phyloP scores from a whole-genome alignment of 2,329 filamentous ascomycete genomes.

The Xylariaceae sp. region DNA sequence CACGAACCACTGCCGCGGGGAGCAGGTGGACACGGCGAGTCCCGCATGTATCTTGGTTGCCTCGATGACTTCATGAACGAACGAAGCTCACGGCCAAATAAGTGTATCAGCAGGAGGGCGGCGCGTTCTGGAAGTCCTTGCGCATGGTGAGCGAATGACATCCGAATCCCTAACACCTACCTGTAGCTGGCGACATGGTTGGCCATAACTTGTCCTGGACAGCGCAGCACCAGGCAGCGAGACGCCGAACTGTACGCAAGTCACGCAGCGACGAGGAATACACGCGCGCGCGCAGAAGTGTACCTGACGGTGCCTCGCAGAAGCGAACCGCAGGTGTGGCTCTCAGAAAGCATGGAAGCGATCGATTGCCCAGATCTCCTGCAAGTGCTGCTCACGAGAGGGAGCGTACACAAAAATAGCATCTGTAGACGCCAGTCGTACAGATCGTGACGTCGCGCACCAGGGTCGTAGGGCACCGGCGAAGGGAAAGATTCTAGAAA shows the following conservation, averaged over 20 bases:
- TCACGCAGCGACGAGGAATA: not conserved
- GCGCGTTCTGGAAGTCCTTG: conserved; percentile 25
- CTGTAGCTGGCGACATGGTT: not conserved
- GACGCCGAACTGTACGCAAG: not conserved
- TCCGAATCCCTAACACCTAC: not conserved
- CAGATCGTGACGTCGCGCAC: conserved; percentile 17
- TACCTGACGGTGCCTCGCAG: conserved; percentile 23
- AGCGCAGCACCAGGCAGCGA: not conserved
- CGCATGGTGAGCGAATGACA: not conserved
- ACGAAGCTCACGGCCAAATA: not conserved
- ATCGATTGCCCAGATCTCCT: conserved; percentile 2
- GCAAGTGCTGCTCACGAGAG: conserved; percentile 22
- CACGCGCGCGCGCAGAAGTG: not conserved
- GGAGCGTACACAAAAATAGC: conserved; percentile 10
- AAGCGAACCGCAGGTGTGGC: conserved; percentile 22
- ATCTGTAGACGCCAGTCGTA: conserved; percentile 19
- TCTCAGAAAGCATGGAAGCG: conserved; percentile 16
- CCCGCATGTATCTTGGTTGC: conserved; percentile 9
- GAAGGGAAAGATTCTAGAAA: conserved; percentile 27
- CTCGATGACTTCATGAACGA: conserved; percentile 1
- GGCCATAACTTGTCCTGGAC: not conserved
- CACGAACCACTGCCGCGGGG: conserved; percentile 6
- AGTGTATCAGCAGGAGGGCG: conserved; percentile 1
- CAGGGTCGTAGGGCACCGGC: conserved; percentile 3
- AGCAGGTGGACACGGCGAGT: conserved; percentile 7